phyloP scores from a whole-genome alignment of 2,329 filamentous ascomycete genomes.

The Aspergillus costaricaensis region DNA sequence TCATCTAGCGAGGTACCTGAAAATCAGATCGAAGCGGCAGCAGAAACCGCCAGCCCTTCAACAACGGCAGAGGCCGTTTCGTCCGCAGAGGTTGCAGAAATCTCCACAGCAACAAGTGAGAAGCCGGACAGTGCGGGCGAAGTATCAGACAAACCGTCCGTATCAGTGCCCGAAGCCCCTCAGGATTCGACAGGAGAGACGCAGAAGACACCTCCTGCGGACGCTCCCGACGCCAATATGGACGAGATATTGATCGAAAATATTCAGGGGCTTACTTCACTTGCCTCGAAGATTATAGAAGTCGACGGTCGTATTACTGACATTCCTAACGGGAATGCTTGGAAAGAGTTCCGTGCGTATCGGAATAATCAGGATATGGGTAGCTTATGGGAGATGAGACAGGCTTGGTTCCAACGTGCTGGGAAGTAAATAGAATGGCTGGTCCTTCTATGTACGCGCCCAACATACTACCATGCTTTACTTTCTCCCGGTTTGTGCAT shows the following conservation, averaged over 20 bases:
- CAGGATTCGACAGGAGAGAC: background rate
- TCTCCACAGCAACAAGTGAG: background rate
- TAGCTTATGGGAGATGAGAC: constrained; percentile 47
- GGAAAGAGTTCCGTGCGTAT: constrained; percentile 47
- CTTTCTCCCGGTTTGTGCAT: background rate
- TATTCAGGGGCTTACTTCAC: constrained; percentile 31
- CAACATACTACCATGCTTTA: background rate
- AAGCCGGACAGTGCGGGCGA: constrained; percentile 4
- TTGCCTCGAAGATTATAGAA: constrained; percentile 40
- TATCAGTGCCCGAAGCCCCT: background rate
- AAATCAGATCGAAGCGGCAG: background rate
- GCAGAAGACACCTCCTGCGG: background rate
- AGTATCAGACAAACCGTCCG: background rate
- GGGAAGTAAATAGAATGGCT: constrained; percentile 15
- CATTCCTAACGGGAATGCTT: constrained; percentile 41
- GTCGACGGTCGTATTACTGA: constrained; percentile 42
- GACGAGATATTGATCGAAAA: constrained; percentile 31
- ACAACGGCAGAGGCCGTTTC: background rate
- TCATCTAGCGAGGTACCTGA: background rate
- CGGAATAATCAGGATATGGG: constrained; percentile 51
- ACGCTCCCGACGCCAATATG: constrained; percentile 9
- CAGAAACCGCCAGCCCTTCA: constrained; percentile 3
- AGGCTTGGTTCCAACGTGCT: constrained; percentile 39
- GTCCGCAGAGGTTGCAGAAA: background rate
- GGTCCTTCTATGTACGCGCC: background rate